Percentiles rank a stretch among this genome's conserved stretches.
phyloP scores from a whole-genome alignment of 257 asterid genomes.

The Scutellaria galericulata region DNA sequence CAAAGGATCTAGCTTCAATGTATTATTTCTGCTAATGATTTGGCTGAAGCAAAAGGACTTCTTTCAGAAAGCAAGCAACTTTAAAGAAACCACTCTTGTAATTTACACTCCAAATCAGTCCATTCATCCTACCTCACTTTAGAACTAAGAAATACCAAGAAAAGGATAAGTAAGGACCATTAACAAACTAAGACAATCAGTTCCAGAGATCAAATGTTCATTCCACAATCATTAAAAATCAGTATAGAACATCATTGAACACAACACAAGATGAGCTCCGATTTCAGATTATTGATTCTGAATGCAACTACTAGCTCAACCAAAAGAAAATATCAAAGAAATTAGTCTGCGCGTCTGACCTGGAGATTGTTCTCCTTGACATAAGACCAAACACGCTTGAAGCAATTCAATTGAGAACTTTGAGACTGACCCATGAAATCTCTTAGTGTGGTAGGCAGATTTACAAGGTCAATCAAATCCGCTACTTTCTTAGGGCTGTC shows the following conservation, averaged over 20 bases:
- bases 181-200: background rate
- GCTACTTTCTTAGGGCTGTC: constrained; percentile 88
- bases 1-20: background rate
- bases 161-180: background rate
- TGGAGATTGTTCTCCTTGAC: constrained; percentile 86
- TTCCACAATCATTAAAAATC: background rate
- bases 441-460: constrained; percentile 77
- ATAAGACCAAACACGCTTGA: constrained; percentile 81
- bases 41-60: background rate
- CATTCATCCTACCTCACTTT: constrained; percentile 1
- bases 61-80: background rate
- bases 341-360: constrained; percentile 47
- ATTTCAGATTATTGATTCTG: background rate
- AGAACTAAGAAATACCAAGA: constrained; percentile 8
- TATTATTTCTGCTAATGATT: constrained; percentile 13
- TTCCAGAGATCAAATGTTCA: background rate
- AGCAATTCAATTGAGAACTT: constrained; percentile 84
- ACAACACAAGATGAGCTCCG: background rate
- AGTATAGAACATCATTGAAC: background rate
- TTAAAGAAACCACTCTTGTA: background rate
- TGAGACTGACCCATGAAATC: constrained; percentile 97
- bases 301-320: background rate
- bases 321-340: background rate
- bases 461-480: constrained; percentile 77
- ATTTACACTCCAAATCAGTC: background rate